phyloP scores from a whole-genome alignment of 2,329 filamentous ascomycete genomes.

The Penicillium sp. region DNA sequence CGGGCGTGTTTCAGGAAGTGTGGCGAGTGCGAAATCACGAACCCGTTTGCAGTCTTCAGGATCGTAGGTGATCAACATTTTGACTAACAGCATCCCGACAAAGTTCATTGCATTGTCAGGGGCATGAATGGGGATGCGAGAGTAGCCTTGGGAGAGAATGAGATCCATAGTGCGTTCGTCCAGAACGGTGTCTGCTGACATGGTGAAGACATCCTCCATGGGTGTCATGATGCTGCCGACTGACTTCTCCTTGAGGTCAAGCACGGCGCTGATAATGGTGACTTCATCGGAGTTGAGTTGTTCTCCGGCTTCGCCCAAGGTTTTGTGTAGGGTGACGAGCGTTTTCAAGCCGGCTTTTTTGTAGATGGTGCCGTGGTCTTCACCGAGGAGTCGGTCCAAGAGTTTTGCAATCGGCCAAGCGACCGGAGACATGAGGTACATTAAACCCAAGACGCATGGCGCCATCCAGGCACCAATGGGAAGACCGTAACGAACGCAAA shows the following conservation, averaged over 20 bases:
- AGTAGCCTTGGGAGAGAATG: slow-evolving; percentile 92
- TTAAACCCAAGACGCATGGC: slow-evolving; percentile 79
- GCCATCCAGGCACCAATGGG: slow-evolving; percentile 95
- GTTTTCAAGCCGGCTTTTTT: slow-evolving; percentile 98
- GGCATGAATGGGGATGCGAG: slow-evolving; percentile 90
- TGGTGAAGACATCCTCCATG: slow-evolving; percentile 94
- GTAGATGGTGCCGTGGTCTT: slow-evolving; percentile 95
- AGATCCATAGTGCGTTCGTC: slow-evolving; percentile 94
- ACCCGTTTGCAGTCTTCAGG: slow-evolving; percentile 88
- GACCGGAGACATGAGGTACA: slow-evolving; percentile 88
- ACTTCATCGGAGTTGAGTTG: slow-evolving; percentile 96
- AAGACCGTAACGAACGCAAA: slow-evolving; percentile 94
- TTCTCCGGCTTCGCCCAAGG: slow-evolving; percentile 78
- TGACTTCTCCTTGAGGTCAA: slow-evolving; percentile 94
- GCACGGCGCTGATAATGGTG: slow-evolving; percentile 94
- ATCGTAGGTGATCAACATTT: slow-evolving; percentile 98
- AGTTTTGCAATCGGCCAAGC: slow-evolving; percentile 96
- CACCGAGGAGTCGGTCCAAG: slow-evolving; percentile 87
- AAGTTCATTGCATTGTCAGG: slow-evolving; percentile 84
- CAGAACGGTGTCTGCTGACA: slow-evolving; percentile 91
- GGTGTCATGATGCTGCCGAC: slow-evolving; percentile 98
- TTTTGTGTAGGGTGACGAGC: slow-evolving; percentile 90
- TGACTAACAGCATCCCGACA: slow-evolving; percentile 95
- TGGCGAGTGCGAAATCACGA: slow-evolving; percentile 87
- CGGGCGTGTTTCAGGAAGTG: slow-evolving; percentile 88